Base-by-base conservation (phyloP, 2,329 filamentous ascomycete species). In the Epichloe sp. region DNA sequence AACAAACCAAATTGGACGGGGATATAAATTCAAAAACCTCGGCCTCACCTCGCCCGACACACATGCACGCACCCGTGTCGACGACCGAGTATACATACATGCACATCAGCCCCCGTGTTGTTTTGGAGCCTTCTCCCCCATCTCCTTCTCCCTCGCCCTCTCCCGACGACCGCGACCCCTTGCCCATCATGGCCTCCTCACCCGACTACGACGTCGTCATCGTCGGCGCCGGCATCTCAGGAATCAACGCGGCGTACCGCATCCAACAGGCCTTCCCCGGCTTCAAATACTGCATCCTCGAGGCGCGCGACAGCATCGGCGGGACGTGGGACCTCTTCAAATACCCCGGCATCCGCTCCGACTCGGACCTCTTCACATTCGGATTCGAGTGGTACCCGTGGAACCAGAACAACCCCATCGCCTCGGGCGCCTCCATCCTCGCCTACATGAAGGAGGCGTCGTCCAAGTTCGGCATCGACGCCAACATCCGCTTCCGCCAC, bases 321-420 rank as follows among this genome's bases (percentile, higher is more conserved):
- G 85, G 85, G 40, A 88, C 85, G 3, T 89, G 85, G 85, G 77
- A 78, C 55, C 75, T 87, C 43, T 88, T 86, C 72, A 77, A 77
- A 45, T 88, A 87, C 58, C 85, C 83, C 0, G 82, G 85, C 19
- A 78, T 87, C 52, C 77, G 80, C 35, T 81, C 78, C 17, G 80
- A 83, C 59, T 80, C 77, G 1, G 70, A 76, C 56, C 70, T 83
- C 52, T 72, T 70, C 52, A 71, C 75, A 3, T 82, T 80, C 54
- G 77, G 78, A 46, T 85, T 88, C 57, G 62, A 76, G 1, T 90
- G 85, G 78, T 74, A 80, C 47, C 82, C 82, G 4, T 89, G 85
- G 84, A 69, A 69, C 5, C 69, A 77, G 46, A 63, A 68, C 26
- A 65, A 70, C 47, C 69, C 70, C 45, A 76, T 82, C 56, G 76